Evolutionary conservation across 2,329 filamentous ascomycete genomes (phyloP).

Genomic region (Exophiala dermatitidis): DNA sequence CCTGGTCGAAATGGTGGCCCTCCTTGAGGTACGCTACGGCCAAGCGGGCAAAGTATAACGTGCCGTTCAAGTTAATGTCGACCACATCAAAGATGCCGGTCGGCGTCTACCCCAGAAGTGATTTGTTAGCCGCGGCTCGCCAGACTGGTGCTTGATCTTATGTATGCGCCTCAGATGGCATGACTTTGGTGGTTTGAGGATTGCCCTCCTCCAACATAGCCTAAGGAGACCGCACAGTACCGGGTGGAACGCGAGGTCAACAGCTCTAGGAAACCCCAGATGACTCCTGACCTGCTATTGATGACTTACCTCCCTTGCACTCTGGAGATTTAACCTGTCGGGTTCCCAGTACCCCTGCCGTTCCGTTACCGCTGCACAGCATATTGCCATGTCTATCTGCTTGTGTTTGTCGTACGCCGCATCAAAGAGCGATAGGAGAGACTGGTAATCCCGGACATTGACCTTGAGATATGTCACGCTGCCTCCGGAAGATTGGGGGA

Average conservation of each 20-base stretch:
- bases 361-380: slow-evolving; percentile 43
- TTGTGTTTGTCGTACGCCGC: slow-evolving; percentile 39
- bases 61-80: slow-evolving; percentile 35
- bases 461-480: slow-evolving; percentile 22
- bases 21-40: slow-evolving; percentile 43
- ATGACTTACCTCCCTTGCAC: slow-evolving; percentile 16
- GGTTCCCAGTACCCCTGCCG: slow-evolving; percentile 24
- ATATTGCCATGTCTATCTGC: slow-evolving; percentile 44
- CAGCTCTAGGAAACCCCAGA: no score
- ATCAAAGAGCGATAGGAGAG: slow-evolving; percentile 43
- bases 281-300: background rate
- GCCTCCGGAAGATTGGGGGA: slow-evolving; percentile 4
- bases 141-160: background rate
- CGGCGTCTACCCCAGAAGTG: slow-evolving; percentile 7
- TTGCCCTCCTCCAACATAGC: background rate
- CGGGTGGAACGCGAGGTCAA: no score
- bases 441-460: slow-evolving; percentile 43
- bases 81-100: slow-evolving; percentile 25
- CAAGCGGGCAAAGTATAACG: slow-evolving; percentile 45
- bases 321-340: slow-evolving; percentile 17
- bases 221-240: background rate
- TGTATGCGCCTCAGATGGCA: no score
- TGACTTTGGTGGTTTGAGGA: no score
- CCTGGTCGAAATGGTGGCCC: slow-evolving; percentile 14
- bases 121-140: background rate